These are phyloP conservation scores for Pythium grandisporangium DNA, from an alignment of 352 stramenopile genomes.

Conservation along the genomic window DNA sequence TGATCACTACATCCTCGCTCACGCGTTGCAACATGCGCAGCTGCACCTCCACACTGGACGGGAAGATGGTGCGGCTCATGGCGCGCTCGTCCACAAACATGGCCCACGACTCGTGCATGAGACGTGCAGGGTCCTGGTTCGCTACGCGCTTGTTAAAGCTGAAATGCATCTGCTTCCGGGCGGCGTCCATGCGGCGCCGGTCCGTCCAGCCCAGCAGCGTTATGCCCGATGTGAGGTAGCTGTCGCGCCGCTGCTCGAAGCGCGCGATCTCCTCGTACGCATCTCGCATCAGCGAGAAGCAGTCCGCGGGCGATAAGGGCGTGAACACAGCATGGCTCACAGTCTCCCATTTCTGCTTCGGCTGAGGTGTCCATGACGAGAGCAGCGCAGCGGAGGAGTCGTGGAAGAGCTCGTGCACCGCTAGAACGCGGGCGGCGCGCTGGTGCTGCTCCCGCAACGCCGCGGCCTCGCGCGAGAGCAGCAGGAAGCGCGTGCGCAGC, in stretches of 20 bases:
- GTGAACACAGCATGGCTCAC: constrained; percentile 24
- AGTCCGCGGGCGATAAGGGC: constrained; percentile 14
- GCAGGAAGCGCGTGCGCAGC: constrained; percentile 23
- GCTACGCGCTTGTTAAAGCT: constrained; percentile 45
- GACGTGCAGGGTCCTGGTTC: constrained; percentile 15
- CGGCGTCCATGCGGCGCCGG: constrained; percentile 28
- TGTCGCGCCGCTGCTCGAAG: constrained; percentile 28
- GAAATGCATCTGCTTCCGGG: constrained; percentile 41
- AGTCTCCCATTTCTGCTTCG: constrained; percentile 17
- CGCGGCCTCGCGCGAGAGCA: constrained; percentile 25
- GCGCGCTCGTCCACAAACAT: constrained; percentile 33
- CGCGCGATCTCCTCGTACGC: constrained; percentile 39
- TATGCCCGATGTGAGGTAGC: constrained; percentile 36
- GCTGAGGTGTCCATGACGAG: too few relatives aligned
- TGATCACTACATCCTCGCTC: constrained; percentile 36
- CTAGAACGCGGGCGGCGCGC: constrained; percentile 33
- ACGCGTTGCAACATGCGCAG: constrained; percentile 39
- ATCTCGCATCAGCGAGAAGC: constrained; percentile 42
- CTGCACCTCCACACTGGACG: constrained; percentile 25
- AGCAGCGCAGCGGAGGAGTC: constrained; percentile 24
- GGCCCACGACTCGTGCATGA: constrained; percentile 44
- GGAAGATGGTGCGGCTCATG: constrained; percentile 45
- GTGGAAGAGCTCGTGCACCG: constrained; percentile 46
- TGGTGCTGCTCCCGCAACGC: constrained; percentile 40
- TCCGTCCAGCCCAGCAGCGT: constrained; percentile 54